Evolutionary conservation across 1,284 basidiomycete genomes (phyloP), one percentile per base, ranked within the genome.

Genomic region (Ceratobasidium sp.): DNA sequence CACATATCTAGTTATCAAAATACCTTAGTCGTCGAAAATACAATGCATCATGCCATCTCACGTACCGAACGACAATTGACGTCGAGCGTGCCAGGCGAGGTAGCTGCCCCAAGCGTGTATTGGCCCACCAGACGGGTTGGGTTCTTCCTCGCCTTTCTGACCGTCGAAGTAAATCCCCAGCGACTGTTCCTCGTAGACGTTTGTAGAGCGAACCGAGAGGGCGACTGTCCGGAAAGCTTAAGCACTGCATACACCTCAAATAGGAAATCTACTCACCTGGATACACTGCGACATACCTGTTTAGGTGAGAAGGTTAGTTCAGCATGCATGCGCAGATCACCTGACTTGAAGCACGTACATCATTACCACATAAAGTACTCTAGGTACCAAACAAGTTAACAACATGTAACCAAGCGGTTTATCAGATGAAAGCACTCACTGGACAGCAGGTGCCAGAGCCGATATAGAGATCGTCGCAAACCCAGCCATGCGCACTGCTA

Each of bases 141-240:
- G 83, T 1, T 81, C 81, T 0, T 85, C 81, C 1, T 87, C 83
- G 2, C 86, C 83, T 2, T 82, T 80, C 0, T 81, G 79, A 6
- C 81, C 81, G 8, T 87, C 83, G 14, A 84, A 83, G 79, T 89
- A 96, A 43, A 96, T 83, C 0, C 94, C 94, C 14, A 95, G 85
- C 0, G 92, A 92, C 75, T 88, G 89, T 79, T 98, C 96, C 81
- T 99, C 97, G 81, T 98, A 98, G 0, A 98, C 97, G 81, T 98
- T 98, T 24, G 97, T 98, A n/a, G 93, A 90, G n/a, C 96, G 92
- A 11, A 99, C 94, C 78, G 85, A 86, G 72, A 88, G 80, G 22
- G 87, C 87, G 53, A 88, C 84, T 13, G 49, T 8, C 16, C 39
- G 41, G 22, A 1, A 1, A 61, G 43, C 48, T 34, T 6, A 5